Conservation (phyloP, 75 land plant genomes). For the Isoetes taiwanensis region DNA sequence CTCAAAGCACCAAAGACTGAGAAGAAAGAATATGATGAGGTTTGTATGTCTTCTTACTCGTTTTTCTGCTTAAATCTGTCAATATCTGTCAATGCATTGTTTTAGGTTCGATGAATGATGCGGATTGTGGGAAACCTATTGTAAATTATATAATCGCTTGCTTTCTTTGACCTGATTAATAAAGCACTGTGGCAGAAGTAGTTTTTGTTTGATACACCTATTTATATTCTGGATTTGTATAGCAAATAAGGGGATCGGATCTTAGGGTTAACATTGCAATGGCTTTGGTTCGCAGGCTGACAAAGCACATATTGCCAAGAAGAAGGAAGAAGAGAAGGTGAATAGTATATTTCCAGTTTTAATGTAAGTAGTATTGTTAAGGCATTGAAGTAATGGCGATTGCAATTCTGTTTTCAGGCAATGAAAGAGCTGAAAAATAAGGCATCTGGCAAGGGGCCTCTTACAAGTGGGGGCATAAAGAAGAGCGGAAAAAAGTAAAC, state of each 20-base stretch:
- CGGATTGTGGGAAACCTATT: neutral
- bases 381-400: neutral
- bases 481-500: slow-evolving; percentile 75
- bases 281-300: slow-evolving; percentile 32
- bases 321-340: slow-evolving; percentile 93
- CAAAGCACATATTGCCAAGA: slow-evolving; percentile 61
- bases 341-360: neutral
- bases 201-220: too few species aligned
- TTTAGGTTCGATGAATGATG: neutral
- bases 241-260: too few species aligned
- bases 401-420: slow-evolving; percentile 31
- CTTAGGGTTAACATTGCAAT: too few species aligned
- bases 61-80: too few species aligned
- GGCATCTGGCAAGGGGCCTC: slow-evolving; percentile 65
- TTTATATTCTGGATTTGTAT: too few species aligned
- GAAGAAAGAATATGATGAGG: slow-evolving; percentile 87
- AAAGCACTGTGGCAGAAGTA: neutral
- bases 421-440: slow-evolving; percentile 70
- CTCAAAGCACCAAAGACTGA: slow-evolving; percentile 66
- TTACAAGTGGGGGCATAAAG: slow-evolving; percentile 77
- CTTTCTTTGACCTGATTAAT: neutral
- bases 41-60: slow-evolving; percentile 6
- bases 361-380: neutral
- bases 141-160: neutral
- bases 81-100: too few species aligned